Evolutionary conservation across 768 basidiomycete genomes (phyloP).

Genomic region (Cantharellus anzutake): DNA sequence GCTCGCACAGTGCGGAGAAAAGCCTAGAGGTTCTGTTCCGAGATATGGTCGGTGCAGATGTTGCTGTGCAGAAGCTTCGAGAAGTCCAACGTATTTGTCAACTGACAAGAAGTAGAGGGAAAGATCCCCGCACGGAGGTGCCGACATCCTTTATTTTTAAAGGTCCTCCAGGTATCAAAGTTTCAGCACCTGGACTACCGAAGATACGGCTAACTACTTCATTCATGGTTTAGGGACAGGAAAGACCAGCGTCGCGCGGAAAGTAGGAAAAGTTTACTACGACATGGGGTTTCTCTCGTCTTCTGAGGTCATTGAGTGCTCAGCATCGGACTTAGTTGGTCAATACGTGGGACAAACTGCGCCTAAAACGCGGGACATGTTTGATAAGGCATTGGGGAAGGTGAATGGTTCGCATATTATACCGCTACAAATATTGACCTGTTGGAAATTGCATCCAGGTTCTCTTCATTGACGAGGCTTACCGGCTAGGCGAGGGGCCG

Average conservation of each 20-base stretch:
- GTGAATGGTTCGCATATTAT: not conserved
- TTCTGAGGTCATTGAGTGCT: slow-evolving; percentile 39
- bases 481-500: slow-evolving; percentile 37
- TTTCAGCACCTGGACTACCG: not conserved
- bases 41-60: slow-evolving; percentile 42
- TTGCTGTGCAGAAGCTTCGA: slow-evolving; percentile 30
- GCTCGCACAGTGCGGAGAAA: slow-evolving; percentile 25
- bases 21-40: slow-evolving; percentile 40
- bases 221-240: slow-evolving; percentile 32
- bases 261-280: slow-evolving; percentile 42
- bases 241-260: slow-evolving; percentile 42
- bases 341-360: slow-evolving; percentile 57
- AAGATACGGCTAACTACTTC: not conserved
- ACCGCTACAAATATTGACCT: not conserved
- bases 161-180: slow-evolving; percentile 40
- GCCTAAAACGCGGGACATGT: slow-evolving; percentile 37
- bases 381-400: slow-evolving; percentile 41
- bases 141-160: slow-evolving; percentile 54
- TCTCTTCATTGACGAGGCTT: slow-evolving; percentile 56
- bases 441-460: slow-evolving; percentile 20
- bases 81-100: slow-evolving; percentile 33
- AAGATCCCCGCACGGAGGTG: slow-evolving; percentile 30
- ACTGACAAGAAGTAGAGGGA: slow-evolving; percentile 22
- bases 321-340: slow-evolving; percentile 49
- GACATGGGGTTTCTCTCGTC: slow-evolving; percentile 39